Evolutionary conservation across 2,329 filamentous ascomycete species (phyloP).

Genomic region (Amauroascus niger): DNA sequence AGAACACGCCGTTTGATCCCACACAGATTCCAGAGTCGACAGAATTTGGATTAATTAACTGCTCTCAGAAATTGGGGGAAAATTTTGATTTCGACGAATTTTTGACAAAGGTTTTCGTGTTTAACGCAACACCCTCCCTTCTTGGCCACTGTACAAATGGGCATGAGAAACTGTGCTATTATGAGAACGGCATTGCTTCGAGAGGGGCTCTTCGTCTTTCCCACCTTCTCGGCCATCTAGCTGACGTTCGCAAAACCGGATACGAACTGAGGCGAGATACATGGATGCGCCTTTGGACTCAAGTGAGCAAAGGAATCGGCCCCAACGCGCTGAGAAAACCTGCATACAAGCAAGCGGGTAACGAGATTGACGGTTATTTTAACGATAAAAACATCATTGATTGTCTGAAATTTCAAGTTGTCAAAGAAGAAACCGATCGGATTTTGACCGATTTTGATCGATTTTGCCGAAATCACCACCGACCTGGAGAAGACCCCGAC

Average conservation of each 20-base stretch:
- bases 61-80: slow-evolving; percentile 36
- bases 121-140: slow-evolving; percentile 38
- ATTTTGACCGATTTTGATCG: slow-evolving; percentile 28
- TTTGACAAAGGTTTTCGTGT: slow-evolving; percentile 38
- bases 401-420: slow-evolving; percentile 37
- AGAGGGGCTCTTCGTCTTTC: slow-evolving; percentile 31
- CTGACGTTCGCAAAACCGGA: slow-evolving; percentile 39
- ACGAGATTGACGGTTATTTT: not conserved
- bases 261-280: slow-evolving; percentile 33
- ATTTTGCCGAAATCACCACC: slow-evolving; percentile 21
- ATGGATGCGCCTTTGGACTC: slow-evolving; percentile 32
- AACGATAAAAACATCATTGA: slow-evolving; percentile 34
- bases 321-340: slow-evolving; percentile 22
- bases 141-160: slow-evolving; percentile 46
- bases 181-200: slow-evolving; percentile 39
- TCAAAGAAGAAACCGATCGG: slow-evolving; percentile 23
- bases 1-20: slow-evolving; percentile 42
- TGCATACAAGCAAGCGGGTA: slow-evolving; percentile 29
- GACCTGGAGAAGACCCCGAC: slow-evolving; percentile 26
- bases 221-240: slow-evolving; percentile 37
- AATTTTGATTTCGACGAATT: slow-evolving; percentile 31
- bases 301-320: slow-evolving; percentile 22
- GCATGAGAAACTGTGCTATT: slow-evolving; percentile 46
- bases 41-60: slow-evolving; percentile 41
- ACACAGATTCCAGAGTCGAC: slow-evolving; percentile 27